These are phyloP conservation scores for Gliomastix tumulicola DNA, from an alignment of 2,329 filamentous ascomycete species.

Conservation along the genomic window DNA sequence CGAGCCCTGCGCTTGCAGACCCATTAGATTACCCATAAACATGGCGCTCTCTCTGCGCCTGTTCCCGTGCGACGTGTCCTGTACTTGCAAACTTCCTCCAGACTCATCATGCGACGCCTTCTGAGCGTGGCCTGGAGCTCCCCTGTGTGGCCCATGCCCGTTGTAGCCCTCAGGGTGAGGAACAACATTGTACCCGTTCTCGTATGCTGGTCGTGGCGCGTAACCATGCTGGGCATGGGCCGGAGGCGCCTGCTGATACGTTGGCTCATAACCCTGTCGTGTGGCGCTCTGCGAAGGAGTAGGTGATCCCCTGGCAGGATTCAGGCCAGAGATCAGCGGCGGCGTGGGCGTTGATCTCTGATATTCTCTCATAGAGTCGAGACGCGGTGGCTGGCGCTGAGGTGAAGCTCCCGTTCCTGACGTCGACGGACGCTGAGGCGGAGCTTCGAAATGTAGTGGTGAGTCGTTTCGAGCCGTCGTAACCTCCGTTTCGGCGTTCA, in stretches of 20 bases:
- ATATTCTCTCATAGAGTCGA: constrained; percentile 18
- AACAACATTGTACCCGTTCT: constrained; percentile 23
- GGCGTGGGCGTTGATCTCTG: constrained; percentile 40
- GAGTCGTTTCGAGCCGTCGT: constrained; percentile 18
- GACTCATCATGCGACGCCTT: not conserved
- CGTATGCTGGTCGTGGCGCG: constrained; percentile 36
- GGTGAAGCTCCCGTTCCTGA: constrained; percentile 42
- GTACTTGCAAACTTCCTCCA: constrained; percentile 13
- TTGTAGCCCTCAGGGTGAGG: constrained; percentile 4
- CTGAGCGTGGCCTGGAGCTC: not conserved
- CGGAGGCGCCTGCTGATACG: constrained; percentile 17
- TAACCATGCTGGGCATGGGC: not conserved
- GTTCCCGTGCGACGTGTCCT: constrained; percentile 30
- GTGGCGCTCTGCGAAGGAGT: constrained; percentile 37
- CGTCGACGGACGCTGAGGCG: constrained; percentile 40
- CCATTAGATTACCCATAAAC: constrained; percentile 41
- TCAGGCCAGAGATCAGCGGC: constrained; percentile 28
- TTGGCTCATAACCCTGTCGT: constrained; percentile 34
- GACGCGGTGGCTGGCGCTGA: constrained; percentile 38
- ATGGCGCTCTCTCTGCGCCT: constrained; percentile 56
- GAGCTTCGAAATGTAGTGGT: constrained; percentile 21
- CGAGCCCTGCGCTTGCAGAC: constrained; percentile 41
- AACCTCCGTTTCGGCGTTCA: constrained; percentile 27
- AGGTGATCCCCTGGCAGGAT: constrained; percentile 26
- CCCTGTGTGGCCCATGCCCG: constrained; percentile 1